These are phyloP conservation scores for Oleoguttula mirabilis DNA, from an alignment of 495 filamentous ascomycete genomes.

Conservation along the genomic window DNA sequence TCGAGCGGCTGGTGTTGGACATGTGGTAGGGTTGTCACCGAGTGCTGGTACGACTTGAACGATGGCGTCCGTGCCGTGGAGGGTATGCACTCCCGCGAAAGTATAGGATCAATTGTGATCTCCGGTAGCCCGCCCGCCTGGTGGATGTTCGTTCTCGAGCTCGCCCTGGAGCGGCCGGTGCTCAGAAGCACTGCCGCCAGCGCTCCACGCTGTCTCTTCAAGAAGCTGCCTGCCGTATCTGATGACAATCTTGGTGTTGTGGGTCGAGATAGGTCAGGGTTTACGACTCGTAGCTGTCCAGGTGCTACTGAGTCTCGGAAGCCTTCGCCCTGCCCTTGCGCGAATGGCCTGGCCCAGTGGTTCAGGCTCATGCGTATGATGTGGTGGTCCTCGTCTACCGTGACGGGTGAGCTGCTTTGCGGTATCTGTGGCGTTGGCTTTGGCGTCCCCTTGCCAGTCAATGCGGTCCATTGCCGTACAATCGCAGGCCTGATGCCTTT, in stretches of 20 bases:
- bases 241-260: conserved; percentile 6
- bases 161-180: conserved; percentile 4
- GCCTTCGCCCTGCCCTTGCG: conserved; percentile 10
- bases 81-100: conserved; percentile 11
- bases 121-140: conserved; percentile 2
- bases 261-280: conserved; percentile 14
- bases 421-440: conserved; percentile 2
- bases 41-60: conserved; percentile 10
- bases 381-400: conserved; percentile 12
- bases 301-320: conserved; percentile 17
- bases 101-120: conserved; percentile 6
- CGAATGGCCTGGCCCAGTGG: conserved; percentile 17
- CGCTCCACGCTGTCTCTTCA: conserved; percentile 11
- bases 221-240: conserved; percentile 3
- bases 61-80: conserved; percentile 5
- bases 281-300: conserved; percentile 10
- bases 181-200: conserved; percentile 7
- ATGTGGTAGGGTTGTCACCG: conserved; percentile 2
- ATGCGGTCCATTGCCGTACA: conserved; percentile 7
- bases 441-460: conserved; percentile 3
- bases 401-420: conserved; percentile 1
- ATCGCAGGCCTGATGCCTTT: conserved; percentile 7
- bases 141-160: not conserved
- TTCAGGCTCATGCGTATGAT: conserved; percentile 15
- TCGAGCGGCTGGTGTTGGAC: conserved; percentile 12